These are phyloP conservation scores for Tolypocladium sp. DNA, from an alignment of 2,329 filamentous ascomycete species.

Conservation along the genomic window DNA sequence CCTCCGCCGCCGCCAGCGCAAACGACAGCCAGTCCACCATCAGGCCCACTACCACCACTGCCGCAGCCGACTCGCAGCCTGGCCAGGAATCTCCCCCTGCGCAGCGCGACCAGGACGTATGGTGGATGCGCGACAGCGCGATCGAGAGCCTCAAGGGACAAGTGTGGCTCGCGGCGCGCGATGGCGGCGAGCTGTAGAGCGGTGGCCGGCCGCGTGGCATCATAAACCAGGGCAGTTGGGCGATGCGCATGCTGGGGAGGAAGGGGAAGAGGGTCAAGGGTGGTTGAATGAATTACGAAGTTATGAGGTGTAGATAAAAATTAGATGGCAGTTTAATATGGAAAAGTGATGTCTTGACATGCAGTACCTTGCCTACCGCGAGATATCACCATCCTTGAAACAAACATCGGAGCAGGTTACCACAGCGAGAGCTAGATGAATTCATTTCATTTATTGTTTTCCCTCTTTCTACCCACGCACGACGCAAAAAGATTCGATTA, in stretches of 20 bases:
- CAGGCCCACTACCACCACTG: slow-evolving; percentile 13
- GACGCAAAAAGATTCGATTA: background rate
- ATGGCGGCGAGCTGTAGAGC: slow-evolving; percentile 17
- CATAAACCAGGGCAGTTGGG: background rate
- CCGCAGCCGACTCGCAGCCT: slow-evolving; percentile 5
- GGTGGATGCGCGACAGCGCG: slow-evolving; percentile 48
- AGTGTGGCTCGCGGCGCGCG: slow-evolving; percentile 40
- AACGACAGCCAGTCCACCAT: slow-evolving; percentile 26
- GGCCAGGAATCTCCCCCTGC: slow-evolving; percentile 5
- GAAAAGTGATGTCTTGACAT: background rate
- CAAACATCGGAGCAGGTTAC: too few species aligned
- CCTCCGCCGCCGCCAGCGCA: slow-evolving; percentile 5
- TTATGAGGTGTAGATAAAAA: background rate
- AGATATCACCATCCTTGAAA: background rate
- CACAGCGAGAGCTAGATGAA: background rate
- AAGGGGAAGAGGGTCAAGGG: slow-evolving; percentile 1
- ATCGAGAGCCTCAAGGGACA: slow-evolving; percentile 46
- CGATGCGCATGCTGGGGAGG: background rate
- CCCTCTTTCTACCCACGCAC: background rate
- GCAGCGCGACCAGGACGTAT: slow-evolving; percentile 23
- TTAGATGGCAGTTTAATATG: background rate
- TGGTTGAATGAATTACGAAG: slow-evolving; percentile 9
- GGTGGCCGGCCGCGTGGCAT: background rate
- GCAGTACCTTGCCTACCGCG: background rate
- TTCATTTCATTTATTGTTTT: background rate